Conservation (phyloP, 345 rosid species). For the Eucalyptus coolabah region DNA sequence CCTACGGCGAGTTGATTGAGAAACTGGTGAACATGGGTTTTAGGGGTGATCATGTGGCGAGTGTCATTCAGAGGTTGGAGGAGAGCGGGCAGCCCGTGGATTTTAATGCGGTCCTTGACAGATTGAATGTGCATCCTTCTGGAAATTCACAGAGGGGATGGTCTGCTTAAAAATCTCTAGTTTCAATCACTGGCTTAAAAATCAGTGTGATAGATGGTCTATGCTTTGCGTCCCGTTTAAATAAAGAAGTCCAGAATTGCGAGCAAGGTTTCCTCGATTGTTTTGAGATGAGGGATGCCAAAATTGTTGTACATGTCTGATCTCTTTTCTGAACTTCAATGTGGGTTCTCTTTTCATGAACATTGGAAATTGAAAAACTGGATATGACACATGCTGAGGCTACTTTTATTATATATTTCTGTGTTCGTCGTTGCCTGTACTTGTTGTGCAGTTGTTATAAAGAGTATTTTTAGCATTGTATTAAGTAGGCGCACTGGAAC, state of each 20-base stretch:
- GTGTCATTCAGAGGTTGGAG: slow-evolving; percentile 90
- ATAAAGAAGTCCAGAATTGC: neutral
- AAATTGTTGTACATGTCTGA: neutral
- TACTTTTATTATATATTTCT: neutral
- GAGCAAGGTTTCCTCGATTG: neutral
- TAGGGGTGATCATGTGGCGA: slow-evolving; percentile 63
- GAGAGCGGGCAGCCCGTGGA: slow-evolving; percentile 88
- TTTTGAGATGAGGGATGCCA: neutral
- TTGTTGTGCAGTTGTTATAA: neutral
- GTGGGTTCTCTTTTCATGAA: neutral
- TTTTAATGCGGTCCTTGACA: slow-evolving; percentile 73
- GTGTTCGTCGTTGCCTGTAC: neutral
- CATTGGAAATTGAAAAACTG: neutral
- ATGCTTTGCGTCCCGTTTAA: neutral
- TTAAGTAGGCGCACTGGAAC: neutral
- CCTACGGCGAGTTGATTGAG: slow-evolving; percentile 70
- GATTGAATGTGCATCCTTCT: slow-evolving; percentile 55
- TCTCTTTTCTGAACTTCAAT: neutral
- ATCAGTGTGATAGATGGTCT: neutral
- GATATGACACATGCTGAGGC: neutral
- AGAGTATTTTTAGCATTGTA: neutral
- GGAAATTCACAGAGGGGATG: slow-evolving; percentile 71
- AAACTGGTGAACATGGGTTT: slow-evolving; percentile 88
- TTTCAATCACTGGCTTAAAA: neutral
- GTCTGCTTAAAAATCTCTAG: slow-evolving; percentile 18